Base-by-base conservation (phyloP, 371 early-diverging fungal species). In the Saksenaea vasiformis region DNA sequence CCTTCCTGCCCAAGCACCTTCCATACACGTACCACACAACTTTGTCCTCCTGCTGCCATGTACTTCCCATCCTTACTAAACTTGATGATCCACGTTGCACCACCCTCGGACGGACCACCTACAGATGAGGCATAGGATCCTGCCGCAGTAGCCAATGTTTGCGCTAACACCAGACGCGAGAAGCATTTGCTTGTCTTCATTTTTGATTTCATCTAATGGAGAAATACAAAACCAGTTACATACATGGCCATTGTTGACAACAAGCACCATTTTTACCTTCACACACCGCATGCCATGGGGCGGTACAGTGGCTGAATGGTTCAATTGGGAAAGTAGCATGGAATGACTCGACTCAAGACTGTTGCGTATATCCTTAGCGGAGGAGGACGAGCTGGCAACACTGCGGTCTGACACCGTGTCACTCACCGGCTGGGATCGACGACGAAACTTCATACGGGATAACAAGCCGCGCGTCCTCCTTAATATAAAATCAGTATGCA, bases 21-120 rank as follows among this genome's bases (percentile, higher is more conserved):
- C 93, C 93, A 95, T 1, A 94, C 75, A 15, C 86, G 72, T n/a
- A 95, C 69, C 14, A 87, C 65, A 57, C 84, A 83, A 70, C 89
- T 90, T 61, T 91, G 90, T 11, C 93, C 91, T 44, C 89, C 92
- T 8, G 85, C 80, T 5, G 94, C 96, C 70, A 95, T 69, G 67
- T 87, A 94, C 65, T 76, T 72, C 11, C 96, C 96, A 73, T 88
- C 87, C n/a, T 80, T 74, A 65, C 90, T 91, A 61, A 94, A 93
- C 56, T 86, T 77, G 76, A 91, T 64, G 8, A 71, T 67, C 85
- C 85, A 85, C 8, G 80, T 62, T 2, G 82, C 83, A 11, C 63
- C 68, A 39, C 58, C 19, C 28, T 13, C 14, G 19, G n/a, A 15
- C 36, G 43, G 41, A 53, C 31, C 10, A 31, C 57, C 22, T 8